Evolutionary conservation across 1,284 basidiomycete genomes (phyloP).

Genomic region (Puccinia coronata): DNA sequence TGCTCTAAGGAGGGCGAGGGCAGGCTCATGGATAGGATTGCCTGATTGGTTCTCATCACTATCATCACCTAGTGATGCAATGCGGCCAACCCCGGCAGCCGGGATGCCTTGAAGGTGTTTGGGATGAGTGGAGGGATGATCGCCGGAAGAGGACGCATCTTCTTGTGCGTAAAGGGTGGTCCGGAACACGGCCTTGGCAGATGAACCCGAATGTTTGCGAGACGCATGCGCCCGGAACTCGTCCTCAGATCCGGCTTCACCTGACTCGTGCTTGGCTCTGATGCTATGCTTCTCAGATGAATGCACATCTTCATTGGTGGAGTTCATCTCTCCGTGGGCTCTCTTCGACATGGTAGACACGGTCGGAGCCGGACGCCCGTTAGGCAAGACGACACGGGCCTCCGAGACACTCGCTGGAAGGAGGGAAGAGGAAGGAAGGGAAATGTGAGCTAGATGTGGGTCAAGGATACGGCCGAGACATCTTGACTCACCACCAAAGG

Average conservation of each 20-base stretch:
- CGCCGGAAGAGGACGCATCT: no score
- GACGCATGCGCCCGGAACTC: background rate
- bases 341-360: background rate
- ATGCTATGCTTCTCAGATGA: background rate
- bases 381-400: background rate
- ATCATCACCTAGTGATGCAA: background rate
- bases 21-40: background rate
- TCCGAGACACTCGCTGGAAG: background rate
- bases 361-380: background rate
- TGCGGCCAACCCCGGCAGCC: background rate
- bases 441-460: background rate
- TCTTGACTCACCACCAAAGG: background rate
- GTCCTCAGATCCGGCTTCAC: background rate
- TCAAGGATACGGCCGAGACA: no score
- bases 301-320: no score
- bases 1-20: background rate
- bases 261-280: background rate
- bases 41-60: background rate
- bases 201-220: no score
- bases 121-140: background rate
- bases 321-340: background rate
- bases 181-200: no score
- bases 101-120: background rate
- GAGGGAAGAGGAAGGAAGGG: background rate
- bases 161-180: no score